phyloP scores from a whole-genome alignment of 2,329 filamentous ascomycete species.

The Colletotrichum horii region DNA sequence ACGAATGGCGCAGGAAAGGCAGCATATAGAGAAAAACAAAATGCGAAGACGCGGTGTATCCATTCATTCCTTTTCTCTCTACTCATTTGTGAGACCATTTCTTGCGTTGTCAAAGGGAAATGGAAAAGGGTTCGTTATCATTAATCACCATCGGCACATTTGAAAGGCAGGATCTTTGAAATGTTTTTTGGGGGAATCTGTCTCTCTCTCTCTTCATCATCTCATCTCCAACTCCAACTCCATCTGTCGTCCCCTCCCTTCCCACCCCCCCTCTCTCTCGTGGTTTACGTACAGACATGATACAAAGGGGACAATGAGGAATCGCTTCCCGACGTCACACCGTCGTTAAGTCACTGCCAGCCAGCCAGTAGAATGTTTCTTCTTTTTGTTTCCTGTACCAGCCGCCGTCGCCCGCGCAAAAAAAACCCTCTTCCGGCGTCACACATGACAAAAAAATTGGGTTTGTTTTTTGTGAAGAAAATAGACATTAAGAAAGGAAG shows the following conservation, averaged over 20 bases:
- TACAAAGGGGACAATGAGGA: conserved; percentile 17
- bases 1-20: background rate
- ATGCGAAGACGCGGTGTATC: background rate
- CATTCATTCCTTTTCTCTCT: background rate
- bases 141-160: background rate
- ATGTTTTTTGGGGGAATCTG: background rate
- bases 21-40: background rate
- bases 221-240: background rate
- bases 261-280: background rate
- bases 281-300: conserved; percentile 21
- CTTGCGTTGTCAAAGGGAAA: background rate
- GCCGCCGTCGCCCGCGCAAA: conserved; percentile 5
- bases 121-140: background rate
- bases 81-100: background rate
- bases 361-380: background rate
- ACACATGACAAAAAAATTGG: conserved; percentile 12
- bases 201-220: background rate
- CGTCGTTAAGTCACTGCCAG: conserved; percentile 8
- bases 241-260: background rate
- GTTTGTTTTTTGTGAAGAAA: background rate
- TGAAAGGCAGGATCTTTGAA: background rate
- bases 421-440: conserved; percentile 8
- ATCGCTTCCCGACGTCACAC: conserved; percentile 16
- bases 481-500: conserved; percentile 20
- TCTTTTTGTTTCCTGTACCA: conserved; percentile 6